These are phyloP conservation scores for Lipomyces orientalis DNA, from an alignment of 805 yeast genomes.

Conservation along the genomic window DNA sequence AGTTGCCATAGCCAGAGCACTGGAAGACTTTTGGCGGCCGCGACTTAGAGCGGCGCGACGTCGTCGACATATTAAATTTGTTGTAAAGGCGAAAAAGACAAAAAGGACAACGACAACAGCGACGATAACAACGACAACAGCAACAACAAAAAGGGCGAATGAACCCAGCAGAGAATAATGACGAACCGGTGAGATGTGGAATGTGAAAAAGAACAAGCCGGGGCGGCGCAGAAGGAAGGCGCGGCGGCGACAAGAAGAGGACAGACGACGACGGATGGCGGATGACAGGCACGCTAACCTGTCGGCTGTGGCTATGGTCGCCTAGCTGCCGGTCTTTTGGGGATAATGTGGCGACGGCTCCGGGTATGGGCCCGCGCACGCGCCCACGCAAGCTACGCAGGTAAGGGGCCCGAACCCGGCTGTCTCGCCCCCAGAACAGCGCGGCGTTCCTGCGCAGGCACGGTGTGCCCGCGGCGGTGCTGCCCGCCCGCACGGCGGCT, in stretches of 20 bases:
- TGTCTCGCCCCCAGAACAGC: slow-evolving; percentile 2
- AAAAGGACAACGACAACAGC: background rate
- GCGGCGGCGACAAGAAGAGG: slow-evolving; percentile 7
- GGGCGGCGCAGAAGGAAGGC: background rate
- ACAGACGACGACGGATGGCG: slow-evolving; percentile 8
- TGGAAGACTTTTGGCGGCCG: slow-evolving; percentile 63
- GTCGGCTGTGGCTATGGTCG: too few species aligned
- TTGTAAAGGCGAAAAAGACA: background rate
- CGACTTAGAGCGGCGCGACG: slow-evolving; percentile 38
- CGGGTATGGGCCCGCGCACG: background rate
- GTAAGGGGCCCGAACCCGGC: background rate
- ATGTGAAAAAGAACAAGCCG: background rate
- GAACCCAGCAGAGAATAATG: background rate
- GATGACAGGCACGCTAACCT: background rate
- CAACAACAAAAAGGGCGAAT: slow-evolving; percentile 2
- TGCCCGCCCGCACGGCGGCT: background rate
- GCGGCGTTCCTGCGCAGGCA: slow-evolving; percentile 7
- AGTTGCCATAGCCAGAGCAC: slow-evolving; percentile 84
- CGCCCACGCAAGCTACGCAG: background rate
- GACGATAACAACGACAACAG: background rate
- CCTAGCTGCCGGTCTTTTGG: background rate
- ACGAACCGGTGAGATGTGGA: background rate
- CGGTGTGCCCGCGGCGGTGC: background rate
- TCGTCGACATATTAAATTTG: slow-evolving; percentile 7
- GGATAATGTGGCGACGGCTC: background rate